Evolutionary conservation across 1,284 basidiomycete species (phyloP), one percentile per base, ranked within the genome.

Genomic region (Puccinia coronata): DNA sequence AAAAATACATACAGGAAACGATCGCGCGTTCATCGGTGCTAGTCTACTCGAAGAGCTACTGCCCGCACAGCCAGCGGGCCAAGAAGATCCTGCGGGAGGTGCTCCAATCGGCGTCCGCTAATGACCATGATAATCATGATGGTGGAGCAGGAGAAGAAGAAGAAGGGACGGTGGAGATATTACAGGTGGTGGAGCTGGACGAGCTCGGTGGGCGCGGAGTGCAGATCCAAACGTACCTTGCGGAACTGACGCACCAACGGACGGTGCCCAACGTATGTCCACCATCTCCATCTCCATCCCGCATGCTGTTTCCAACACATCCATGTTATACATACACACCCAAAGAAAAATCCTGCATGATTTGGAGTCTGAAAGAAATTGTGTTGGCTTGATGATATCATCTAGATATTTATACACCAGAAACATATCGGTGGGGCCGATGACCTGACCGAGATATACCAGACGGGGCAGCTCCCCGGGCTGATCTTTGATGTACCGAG

Each of bases 341-440:
- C n/a, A n/a, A n/a, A n/a, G n/a, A n/a, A n/a, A n/a, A n/a, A n/a
- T n/a, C n/a, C n/a, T n/a, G n/a, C n/a, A n/a, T n/a, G n/a, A n/a
- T n/a, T n/a, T n/a, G n/a, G n/a, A n/a, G n/a, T n/a, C n/a, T n/a
- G n/a, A n/a, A n/a, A n/a, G n/a, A n/a, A n/a, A n/a, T 9, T 28
- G 49, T 72, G 25, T 11, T 51, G 8, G 5, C 20, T n/a, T 39
- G 6, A 28, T 55, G 49, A 8, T 55, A 18, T 31, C 31, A 31
- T 55, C 31, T 43, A 79, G 76, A 79, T 79, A n/a, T 79, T 79
- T 51, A 69, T 79, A 28, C 41, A 47, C 28, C 63, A 79, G 31
- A 79, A 69, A 57, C 76, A 79, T 41, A 47, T 79, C 20, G 76
- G 76, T 6, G 76, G 76, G 18, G 63, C 76, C 18, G 76, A 79